phyloP scores from a whole-genome alignment of 345 rosid species.

The Clarkia xantiana region DNA sequence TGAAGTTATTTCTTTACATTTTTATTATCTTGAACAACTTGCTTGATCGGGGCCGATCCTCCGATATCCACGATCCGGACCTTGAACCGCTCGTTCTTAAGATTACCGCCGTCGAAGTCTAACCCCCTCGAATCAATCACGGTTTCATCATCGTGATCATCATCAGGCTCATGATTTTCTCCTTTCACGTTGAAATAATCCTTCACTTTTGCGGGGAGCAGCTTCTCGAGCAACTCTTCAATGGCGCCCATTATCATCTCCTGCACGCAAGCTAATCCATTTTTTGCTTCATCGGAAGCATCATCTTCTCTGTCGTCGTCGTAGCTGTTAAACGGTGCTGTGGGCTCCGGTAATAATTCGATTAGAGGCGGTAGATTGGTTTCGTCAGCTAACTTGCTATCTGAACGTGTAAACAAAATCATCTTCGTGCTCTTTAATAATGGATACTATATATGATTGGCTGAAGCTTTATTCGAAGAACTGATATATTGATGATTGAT shows the following conservation, averaged over 20 bases:
- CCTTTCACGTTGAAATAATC: background rate
- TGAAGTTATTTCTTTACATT: background rate
- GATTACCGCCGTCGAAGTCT: background rate
- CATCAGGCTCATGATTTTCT: background rate
- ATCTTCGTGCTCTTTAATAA: too few relatives aligned
- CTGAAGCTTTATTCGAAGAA: too few relatives aligned
- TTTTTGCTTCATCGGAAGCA: background rate
- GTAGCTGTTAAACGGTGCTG: too few relatives aligned
- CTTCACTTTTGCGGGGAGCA: background rate
- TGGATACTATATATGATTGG: too few relatives aligned
- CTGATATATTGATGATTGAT: too few relatives aligned
- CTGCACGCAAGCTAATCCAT: too few relatives aligned
- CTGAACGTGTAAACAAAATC: too few relatives aligned
- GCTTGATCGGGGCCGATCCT: background rate
- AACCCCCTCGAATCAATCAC: background rate
- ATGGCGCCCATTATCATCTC: background rate
- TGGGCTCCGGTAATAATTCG: too few relatives aligned
- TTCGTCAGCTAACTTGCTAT: too few relatives aligned
- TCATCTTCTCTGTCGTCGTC: background rate
- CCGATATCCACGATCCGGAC: background rate
- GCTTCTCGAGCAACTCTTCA: background rate
- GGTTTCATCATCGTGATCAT: background rate
- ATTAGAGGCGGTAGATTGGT: too few relatives aligned
- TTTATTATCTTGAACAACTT: background rate
- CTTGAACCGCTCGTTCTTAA: slow-evolving; percentile 2